phyloP scores from a whole-genome alignment of 495 filamentous ascomycete genomes.

The Neurospora sp. region DNA sequence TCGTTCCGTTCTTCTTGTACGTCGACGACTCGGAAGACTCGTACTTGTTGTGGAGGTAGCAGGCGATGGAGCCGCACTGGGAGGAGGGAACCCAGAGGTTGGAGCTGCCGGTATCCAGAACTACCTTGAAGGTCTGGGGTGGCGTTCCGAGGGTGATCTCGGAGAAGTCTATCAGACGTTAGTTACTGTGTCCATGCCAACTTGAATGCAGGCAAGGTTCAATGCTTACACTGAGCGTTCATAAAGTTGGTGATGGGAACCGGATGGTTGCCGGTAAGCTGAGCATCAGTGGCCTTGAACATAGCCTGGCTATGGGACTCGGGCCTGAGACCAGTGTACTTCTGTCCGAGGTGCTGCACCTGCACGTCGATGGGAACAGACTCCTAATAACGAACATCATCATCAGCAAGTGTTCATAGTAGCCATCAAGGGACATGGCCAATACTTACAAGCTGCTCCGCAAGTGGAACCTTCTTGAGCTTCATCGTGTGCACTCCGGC shows the following conservation, averaged over 20 bases:
- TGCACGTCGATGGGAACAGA: conserved; percentile 72
- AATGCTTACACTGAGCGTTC: conserved; percentile 88
- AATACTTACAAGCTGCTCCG: conserved; percentile 77
- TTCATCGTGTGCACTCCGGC: conserved; percentile 88
- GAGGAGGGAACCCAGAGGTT: conserved; percentile 97
- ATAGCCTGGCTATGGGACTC: conserved; percentile 58
- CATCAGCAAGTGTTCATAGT: conserved; percentile 2
- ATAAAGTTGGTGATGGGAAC: conserved; percentile 95
- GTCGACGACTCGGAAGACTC: conserved; percentile 82
- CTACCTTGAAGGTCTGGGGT: conserved; percentile 93
- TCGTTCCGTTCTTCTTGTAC: conserved; percentile 87
- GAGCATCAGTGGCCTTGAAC: conserved; percentile 65
- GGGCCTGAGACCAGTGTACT: conserved; percentile 84
- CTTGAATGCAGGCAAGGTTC: not conserved
- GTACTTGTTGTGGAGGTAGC: conserved; percentile 95
- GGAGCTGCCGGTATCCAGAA: conserved; percentile 96
- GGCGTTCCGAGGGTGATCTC: conserved; percentile 89
- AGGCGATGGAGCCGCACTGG: conserved; percentile 90
- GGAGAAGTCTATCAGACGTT: conserved; percentile 67
- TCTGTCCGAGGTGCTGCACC: conserved; percentile 71
- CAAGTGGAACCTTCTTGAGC: conserved; percentile 89
- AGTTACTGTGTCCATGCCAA: not conserved
- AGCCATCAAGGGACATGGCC: not conserved
- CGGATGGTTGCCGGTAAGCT: conserved; percentile 59
- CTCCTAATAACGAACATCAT: conserved; percentile 39